Evolutionary conservation across 805 yeast species (phyloP).

Genomic region (Lachancea fermentati): DNA sequence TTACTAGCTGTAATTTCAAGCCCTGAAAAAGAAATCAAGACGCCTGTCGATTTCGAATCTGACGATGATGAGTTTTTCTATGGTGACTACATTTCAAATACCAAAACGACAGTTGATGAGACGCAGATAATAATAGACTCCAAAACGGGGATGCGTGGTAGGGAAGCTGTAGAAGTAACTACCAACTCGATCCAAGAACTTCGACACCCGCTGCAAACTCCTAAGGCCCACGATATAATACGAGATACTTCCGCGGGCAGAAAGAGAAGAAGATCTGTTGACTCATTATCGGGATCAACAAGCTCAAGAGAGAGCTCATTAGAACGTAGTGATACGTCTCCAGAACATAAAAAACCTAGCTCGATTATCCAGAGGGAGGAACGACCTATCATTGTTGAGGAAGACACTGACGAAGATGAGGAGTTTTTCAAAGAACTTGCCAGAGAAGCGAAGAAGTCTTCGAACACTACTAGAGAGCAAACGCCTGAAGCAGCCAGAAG

Average conservation of each 20-base stretch:
- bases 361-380: background rate
- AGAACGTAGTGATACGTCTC: background rate
- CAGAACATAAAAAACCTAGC: background rate
- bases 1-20: background rate
- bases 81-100: constrained; percentile 6
- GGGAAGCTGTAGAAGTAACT: background rate
- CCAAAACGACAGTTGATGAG: background rate
- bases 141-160: background rate
- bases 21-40: constrained; percentile 1
- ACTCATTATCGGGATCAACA: background rate
- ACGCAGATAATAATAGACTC: background rate
- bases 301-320: background rate
- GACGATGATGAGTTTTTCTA: constrained; percentile 10
- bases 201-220: background rate
- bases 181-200: background rate
- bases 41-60: background rate
- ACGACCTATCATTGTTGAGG: constrained; percentile 5
- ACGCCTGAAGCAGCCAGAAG: constrained; percentile 10
- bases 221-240: background rate
- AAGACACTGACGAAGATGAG: constrained; percentile 24
- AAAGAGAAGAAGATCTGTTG: background rate
- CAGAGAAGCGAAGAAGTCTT: constrained; percentile 10
- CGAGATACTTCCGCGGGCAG: background rate
- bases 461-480: constrained; percentile 7
- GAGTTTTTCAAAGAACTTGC: constrained; percentile 22